Base-by-base conservation (phyloP, 768 basidiomycete genomes). In the Leccinellum luteum region DNA sequence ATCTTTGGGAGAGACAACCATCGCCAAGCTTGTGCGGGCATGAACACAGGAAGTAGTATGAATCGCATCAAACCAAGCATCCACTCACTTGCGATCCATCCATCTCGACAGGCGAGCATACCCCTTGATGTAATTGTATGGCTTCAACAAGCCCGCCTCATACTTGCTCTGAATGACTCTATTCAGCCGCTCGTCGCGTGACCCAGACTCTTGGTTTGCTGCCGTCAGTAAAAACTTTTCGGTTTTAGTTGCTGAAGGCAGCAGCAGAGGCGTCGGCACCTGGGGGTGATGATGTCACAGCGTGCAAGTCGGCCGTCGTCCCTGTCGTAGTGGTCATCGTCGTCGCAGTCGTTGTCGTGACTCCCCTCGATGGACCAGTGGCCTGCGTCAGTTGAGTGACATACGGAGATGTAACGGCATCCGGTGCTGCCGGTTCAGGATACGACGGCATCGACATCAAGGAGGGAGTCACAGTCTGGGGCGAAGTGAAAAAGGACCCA, bases 161-260 rank as follows among this genome's bases (percentile, higher is more conserved):
- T 97, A 98, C 74, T 98, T 98, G 66, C 91, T 94, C 62, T 90
- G 83, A 62, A 98, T 98, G 62, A 98, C 96, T 56, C 91, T 81
- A 62, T 88, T 91, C n/a, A 41, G 75, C 1, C 96, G 85, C 63
- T 96, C 92, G 64, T 95, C 90, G 41, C 96, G 80, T 23, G 93
- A 89, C 0, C 96, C 96, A 1, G 89, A 84, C 54, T 90, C 92
- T 67, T 97, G 95, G 72, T 98, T 96, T 0, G 96, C 96, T 3
- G 96, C 96, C 0, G 92, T 95, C 23, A 98, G 78, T 58, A 98
- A 79, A 75, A 95, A 98, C 38, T n/a, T 41, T 41, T 41, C 38
- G 5, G 38, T 89, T 68, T 89, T 90, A 1, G 83, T 90, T 10
- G 88, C 85, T 0, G 88, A 81, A 0, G 88, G 87, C 1, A 92